Conservation (phyloP, 2,329 filamentous ascomycete genomes). For the Pyrenochaeta sp. region DNA sequence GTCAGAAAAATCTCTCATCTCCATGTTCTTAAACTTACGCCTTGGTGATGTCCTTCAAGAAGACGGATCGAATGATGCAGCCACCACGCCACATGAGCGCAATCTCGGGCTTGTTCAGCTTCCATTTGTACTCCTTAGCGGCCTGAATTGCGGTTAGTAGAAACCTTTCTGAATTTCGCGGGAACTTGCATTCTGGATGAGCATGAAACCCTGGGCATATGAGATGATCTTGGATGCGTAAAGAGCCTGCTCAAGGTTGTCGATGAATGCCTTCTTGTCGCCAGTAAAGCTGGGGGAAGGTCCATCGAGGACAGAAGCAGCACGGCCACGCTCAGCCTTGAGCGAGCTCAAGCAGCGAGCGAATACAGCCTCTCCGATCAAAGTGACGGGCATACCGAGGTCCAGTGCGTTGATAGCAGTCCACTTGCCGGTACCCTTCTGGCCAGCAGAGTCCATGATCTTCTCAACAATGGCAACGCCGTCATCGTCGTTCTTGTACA, state of each 20-base stretch:
- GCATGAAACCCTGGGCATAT: slow-evolving; percentile 99
- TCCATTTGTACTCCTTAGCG: slow-evolving; percentile 95
- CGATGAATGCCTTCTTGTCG: slow-evolving; percentile 91
- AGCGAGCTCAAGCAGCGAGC: slow-evolving; percentile 91
- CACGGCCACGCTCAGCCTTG: slow-evolving; percentile 90
- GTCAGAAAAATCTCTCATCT: slow-evolving; percentile 10
- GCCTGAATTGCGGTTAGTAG: slow-evolving; percentile 63
- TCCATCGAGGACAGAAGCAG: slow-evolving; percentile 79
- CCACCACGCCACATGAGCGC: slow-evolving; percentile 99
- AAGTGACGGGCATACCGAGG: slow-evolving; percentile 96
- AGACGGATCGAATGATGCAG: slow-evolving; percentile 99
- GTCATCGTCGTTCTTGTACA: slow-evolving; percentile 98
- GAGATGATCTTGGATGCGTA: slow-evolving; percentile 99
- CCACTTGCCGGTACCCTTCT: slow-evolving; percentile 99
- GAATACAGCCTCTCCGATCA: slow-evolving; percentile 97
- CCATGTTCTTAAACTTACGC: slow-evolving; percentile 56
- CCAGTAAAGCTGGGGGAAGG: slow-evolving; percentile 83
- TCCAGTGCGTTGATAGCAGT: slow-evolving; percentile 99
- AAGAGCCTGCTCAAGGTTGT: slow-evolving; percentile 96
- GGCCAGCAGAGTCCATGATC: slow-evolving; percentile 97
- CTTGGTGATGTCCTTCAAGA: slow-evolving; percentile 98
- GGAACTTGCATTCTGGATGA: slow-evolving; percentile 88
- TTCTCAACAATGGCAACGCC: slow-evolving; percentile 93
- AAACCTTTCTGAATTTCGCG: background rate
- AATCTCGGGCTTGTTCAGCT: slow-evolving; percentile 99